These are phyloP conservation scores for Metarhizium humberi DNA, from an alignment of 2,329 filamentous ascomycete genomes.

Conservation along the genomic window DNA sequence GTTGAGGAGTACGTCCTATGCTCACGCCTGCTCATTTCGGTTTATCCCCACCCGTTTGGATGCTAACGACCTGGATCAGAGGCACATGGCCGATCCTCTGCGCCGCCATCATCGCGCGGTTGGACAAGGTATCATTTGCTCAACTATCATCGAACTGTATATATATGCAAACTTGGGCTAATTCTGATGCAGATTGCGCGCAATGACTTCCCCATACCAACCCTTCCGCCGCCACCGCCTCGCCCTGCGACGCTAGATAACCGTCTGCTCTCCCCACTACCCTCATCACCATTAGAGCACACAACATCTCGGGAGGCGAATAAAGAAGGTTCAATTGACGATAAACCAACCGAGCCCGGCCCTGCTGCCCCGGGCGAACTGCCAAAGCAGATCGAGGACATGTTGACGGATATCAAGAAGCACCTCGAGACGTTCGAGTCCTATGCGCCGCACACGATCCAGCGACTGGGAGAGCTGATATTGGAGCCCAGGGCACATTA, in stretches of 20 bases:
- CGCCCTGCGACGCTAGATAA: constrained; percentile 6
- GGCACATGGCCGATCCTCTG: constrained; percentile 61
- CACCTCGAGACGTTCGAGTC: constrained; percentile 61
- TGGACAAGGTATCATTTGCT: constrained; percentile 46
- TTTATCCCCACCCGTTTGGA: constrained; percentile 8
- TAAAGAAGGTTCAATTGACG: constrained; percentile 56
- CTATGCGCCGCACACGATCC: constrained; percentile 83
- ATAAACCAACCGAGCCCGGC: constrained; percentile 24
- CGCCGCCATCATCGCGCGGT: constrained; percentile 53
- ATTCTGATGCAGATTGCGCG: constrained; percentile 53
- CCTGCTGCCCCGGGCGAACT: constrained; percentile 36
- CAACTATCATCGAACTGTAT: too few relatives aligned
- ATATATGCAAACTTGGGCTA: not conserved
- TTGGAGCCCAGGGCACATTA: constrained; percentile 71
- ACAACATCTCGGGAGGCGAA: constrained; percentile 47
- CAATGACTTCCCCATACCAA: constrained; percentile 66
- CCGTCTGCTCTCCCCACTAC: constrained; percentile 31
- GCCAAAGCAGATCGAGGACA: constrained; percentile 53
- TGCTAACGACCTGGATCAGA: constrained; percentile 34
- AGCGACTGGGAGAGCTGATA: constrained; percentile 82
- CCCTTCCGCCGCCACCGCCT: constrained; percentile 33
- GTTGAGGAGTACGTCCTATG: constrained; percentile 44
- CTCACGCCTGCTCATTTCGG: constrained; percentile 5
- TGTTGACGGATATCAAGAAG: constrained; percentile 50
- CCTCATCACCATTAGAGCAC: constrained; percentile 33